Base-by-base conservation (phyloP, 352 stramenopile genomes). In the Peronospora farinosa region DNA sequence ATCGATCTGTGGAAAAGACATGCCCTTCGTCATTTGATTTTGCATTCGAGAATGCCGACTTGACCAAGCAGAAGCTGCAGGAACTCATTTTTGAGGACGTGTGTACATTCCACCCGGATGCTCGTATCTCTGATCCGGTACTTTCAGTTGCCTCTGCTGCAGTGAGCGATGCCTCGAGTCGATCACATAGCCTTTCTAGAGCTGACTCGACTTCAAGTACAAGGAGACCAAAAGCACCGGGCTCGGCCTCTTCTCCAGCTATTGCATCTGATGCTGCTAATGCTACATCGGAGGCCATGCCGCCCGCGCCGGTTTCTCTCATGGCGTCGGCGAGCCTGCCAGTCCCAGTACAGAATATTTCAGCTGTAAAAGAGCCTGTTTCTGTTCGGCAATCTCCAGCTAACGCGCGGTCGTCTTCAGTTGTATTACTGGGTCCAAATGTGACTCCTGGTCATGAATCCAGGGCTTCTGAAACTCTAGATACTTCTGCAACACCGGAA, bases 11-110 rank as follows among this genome's bases (percentile, higher is more conserved):
- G 17, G 83, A 94, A 47, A 84, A 80, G 37, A 90, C 77, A 13
- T 92, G 78, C 30, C 64, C 74, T n/a, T 76, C 63, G 33, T 78
- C 80, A 19, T 94, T 94, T 40, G 81, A 94, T 58, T 94, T 94
- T 37, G 67, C 65, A 13, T 95, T 92, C 53, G 84, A 93, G 57
- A 92, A 91, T 69, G 79, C 74, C 23, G 84, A 95, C 45, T 56
- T 96, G 47, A 96, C 87, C 10, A 94, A 95, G 62, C 67, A 76
- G 42, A 96, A 96, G 55, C 63, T 96, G 17, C 86, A 95, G 57
- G 81, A 92, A 53, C 69, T 96, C 12, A 95, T 96, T 44, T 96
- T 96, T 48, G 84, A 95, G 54, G 87, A 96, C 52, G 82, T 96
- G 0, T 92, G 80, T 38, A 55, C 69, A 21, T 96, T 95, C 63